Evolutionary conservation across 345 rosid genomes (phyloP).

Genomic region (Populus nigra): DNA sequence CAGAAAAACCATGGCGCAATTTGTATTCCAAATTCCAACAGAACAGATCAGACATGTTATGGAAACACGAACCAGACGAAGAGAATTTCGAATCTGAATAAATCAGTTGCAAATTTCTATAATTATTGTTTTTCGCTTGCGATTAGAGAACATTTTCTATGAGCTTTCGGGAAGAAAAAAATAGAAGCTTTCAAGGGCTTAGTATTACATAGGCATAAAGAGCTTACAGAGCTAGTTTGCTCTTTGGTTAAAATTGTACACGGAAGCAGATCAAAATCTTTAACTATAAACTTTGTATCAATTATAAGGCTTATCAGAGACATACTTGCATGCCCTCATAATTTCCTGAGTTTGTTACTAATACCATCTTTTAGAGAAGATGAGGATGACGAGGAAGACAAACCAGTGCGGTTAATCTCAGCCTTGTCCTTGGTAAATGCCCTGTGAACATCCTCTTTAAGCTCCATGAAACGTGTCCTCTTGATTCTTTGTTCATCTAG

Average conservation of each 20-base stretch:
- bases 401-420: slow-evolving; percentile 44
- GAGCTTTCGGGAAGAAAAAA: background rate
- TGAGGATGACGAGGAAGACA: slow-evolving; percentile 63
- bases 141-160: slow-evolving; percentile 1
- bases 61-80: background rate
- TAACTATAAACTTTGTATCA: background rate
- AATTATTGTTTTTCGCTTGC: background rate
- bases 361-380: slow-evolving; percentile 40
- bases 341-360: slow-evolving; percentile 28
- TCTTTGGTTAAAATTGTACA: slow-evolving; percentile 12
- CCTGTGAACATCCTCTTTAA: slow-evolving; percentile 74
- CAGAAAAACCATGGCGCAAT: too few species aligned
- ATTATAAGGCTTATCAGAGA: background rate
- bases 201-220: background rate
- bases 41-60: too few species aligned
- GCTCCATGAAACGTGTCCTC: slow-evolving; percentile 71
- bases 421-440: slow-evolving; percentile 88
- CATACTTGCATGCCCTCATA: slow-evolving; percentile 24
- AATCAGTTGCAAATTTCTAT: background rate
- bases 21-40: too few species aligned
- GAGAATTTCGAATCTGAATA: background rate
- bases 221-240: background rate
- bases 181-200: background rate
- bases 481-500: slow-evolving; percentile 59
- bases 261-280: slow-evolving; percentile 9